Evolutionary conservation across 257 asterid species (phyloP).

Genomic region (Galeopsis tetrahit): DNA sequence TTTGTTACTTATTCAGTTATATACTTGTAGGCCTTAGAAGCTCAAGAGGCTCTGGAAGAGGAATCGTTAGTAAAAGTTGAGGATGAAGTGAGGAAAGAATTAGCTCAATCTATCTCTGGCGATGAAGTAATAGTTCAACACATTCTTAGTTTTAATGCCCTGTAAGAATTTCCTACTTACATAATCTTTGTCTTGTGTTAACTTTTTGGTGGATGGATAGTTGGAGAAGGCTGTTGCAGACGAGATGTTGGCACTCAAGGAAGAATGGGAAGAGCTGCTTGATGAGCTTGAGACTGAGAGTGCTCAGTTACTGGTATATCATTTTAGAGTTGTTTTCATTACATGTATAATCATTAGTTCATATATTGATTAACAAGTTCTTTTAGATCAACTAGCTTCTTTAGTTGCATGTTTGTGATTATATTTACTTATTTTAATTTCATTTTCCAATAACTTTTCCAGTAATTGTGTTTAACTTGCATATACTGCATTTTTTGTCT

Average conservation of each 20-base stretch:
- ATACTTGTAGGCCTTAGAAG: conserved; percentile 72
- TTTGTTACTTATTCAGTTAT: not conserved
- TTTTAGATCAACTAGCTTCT: no score
- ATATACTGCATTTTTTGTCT: not conserved
- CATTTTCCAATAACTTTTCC: no score
- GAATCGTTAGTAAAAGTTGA: conserved; percentile 73
- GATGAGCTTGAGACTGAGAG: conserved; percentile 74
- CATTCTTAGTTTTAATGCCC: not conserved
- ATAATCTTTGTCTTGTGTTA: not conserved
- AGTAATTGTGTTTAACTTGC: not conserved
- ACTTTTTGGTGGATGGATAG: conserved; percentile 35
- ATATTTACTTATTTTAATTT: not conserved
- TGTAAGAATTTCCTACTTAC: not conserved
- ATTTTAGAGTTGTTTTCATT: not conserved
- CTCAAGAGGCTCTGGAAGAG: conserved; percentile 89
- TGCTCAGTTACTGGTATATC: conserved; percentile 58
- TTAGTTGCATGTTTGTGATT: not conserved
- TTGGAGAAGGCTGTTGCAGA: conserved; percentile 63
- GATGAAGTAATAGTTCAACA: conserved; percentile 49
- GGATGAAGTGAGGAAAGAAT: conserved; percentile 83
- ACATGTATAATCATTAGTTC: not conserved
- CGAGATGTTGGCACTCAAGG: conserved; percentile 62
- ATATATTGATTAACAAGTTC: not conserved
- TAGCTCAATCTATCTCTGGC: conserved; percentile 60
- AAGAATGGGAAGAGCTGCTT: conserved; percentile 68